A percentile compares a stretch with the other conserved stretches of the same genome.
Evolutionary conservation across 441 rosid species (phyloP).

Genomic region (Populus tomentosa): DNA sequence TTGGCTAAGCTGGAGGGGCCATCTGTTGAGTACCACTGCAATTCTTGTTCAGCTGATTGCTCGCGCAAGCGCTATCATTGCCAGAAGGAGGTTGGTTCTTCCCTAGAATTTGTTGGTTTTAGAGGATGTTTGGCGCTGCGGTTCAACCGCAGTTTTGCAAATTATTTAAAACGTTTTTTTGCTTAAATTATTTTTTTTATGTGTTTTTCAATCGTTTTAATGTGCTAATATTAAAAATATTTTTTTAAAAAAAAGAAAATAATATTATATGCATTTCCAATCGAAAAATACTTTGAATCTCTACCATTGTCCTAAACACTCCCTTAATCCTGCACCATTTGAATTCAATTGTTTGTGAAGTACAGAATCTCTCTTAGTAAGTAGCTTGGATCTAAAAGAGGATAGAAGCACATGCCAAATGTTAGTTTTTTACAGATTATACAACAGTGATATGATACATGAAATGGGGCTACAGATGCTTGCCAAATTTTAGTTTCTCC

Average conservation of each 20-base stretch:
- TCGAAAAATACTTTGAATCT: too few relatives aligned
- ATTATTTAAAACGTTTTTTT: too few relatives aligned
- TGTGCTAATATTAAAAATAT: too few relatives aligned
- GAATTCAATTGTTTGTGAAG: background rate
- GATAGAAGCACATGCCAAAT: background rate
- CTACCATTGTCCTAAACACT: too few relatives aligned
- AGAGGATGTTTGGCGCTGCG: too few relatives aligned
- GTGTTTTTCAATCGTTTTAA: too few relatives aligned
- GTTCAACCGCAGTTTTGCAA: too few relatives aligned
- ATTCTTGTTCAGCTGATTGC: constrained; percentile 97
- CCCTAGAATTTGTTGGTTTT: background rate
- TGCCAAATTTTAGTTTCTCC: background rate
- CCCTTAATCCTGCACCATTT: background rate
- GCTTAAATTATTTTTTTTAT: too few relatives aligned
- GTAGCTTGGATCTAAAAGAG: background rate
- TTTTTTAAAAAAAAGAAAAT: too few relatives aligned
- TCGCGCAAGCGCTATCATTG: constrained; percentile 98
- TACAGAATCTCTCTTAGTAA: background rate
- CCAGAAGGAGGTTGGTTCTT: constrained; percentile 77
- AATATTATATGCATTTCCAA: too few relatives aligned
- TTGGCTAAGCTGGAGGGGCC: constrained; percentile 74
- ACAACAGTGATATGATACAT: background rate
- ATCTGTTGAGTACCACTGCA: constrained; percentile 91
- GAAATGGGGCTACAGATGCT: background rate
- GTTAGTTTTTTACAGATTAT: background rate